Evolutionary conservation across 2,329 filamentous ascomycete genomes (phyloP), one percentile per base, ranked within the genome.

Genomic region (Pseudopithomyces chartarum): DNA sequence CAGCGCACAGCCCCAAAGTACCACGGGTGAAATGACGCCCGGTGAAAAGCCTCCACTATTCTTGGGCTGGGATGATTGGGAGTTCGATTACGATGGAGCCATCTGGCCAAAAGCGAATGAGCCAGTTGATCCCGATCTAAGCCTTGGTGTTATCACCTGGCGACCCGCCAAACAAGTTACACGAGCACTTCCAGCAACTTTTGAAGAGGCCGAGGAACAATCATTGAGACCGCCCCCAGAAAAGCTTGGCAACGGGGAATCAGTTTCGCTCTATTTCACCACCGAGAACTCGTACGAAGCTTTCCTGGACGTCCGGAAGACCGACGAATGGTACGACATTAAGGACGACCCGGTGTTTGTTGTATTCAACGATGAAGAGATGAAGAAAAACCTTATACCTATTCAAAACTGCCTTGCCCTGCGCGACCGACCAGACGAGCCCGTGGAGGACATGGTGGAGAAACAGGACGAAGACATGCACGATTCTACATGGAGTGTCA

Each of bases 321-420:
- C 80, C 0, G 76, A 80, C 36, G 73, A 78, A 20, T 85, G 82
- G 82, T 65, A 78, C 2, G 71, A 74, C n/a, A 73, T 83, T 49
- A 79, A 79, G 62, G 69, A 79, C 51, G 82, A 84, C 55, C 77
- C 81, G 1, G 78, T 82, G 15, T 85, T 84, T 59, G 70, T 76
- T 6, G 73, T 79, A 5, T 81, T 83, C 49, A 69, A 74, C 1
- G 69, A 66, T 2, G 68, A 78, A 23, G 68, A 78, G n/a, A 74
- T 74, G 54, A 67, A 74, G 6, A 47, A 59, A 22, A 65, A 68
- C 26, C 60, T 80, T 12, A 66, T 83, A 34, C 69, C 78, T 3
- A 59, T 82, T 43, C 73, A 78, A 36, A 76, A 81, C 20, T 76
- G 81, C 23, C 72, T 79, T 38, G 63, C 71, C 10, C 73, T 76